phyloP scores from a whole-genome alignment of 306 rosid genomes.

The Cyamopsis tetragonoloba region DNA sequence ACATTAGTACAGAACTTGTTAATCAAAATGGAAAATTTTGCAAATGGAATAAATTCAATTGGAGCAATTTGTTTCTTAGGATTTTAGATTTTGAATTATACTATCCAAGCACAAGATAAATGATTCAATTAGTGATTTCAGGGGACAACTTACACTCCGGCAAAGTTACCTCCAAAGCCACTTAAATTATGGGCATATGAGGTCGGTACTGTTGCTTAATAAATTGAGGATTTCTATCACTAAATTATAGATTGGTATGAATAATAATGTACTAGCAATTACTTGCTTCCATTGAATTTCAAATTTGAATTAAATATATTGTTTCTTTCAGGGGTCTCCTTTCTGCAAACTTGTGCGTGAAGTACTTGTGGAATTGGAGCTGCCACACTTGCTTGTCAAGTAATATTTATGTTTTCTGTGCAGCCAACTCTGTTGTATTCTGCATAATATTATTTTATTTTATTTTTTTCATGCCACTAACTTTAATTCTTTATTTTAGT shows the following conservation, averaged over 20 bases:
- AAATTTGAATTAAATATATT: slow-evolving; percentile 20
- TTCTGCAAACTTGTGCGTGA: slow-evolving; percentile 96
- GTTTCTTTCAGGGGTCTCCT: slow-evolving; percentile 81
- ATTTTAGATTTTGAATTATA: too few species aligned
- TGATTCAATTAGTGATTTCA: slow-evolving; percentile 29
- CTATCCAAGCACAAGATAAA: too few species aligned
- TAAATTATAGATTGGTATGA: slow-evolving; percentile 5
- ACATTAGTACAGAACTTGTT: too few species aligned
- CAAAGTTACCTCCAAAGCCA: slow-evolving; percentile 81
- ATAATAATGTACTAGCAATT: slow-evolving; percentile 8
- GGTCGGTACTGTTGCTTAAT: slow-evolving; percentile 44
- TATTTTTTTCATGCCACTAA: slow-evolving; percentile 18
- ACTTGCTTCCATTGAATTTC: background rate
- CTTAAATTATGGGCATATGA: slow-evolving; percentile 94
- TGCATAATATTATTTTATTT: background rate
- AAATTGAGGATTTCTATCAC: background rate
- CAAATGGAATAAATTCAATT: too few species aligned
- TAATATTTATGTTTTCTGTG: slow-evolving; percentile 20
- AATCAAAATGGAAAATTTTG: too few species aligned
- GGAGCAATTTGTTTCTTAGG: too few species aligned
- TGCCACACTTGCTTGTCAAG: slow-evolving; percentile 76
- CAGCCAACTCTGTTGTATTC: background rate
- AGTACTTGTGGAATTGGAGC: slow-evolving; percentile 85
- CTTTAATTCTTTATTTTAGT: slow-evolving; percentile 39
- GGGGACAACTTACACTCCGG: slow-evolving; percentile 73